phyloP scores from a whole-genome alignment of 164 flowering plant genomes.

The Macadamia tetraphylla region DNA sequence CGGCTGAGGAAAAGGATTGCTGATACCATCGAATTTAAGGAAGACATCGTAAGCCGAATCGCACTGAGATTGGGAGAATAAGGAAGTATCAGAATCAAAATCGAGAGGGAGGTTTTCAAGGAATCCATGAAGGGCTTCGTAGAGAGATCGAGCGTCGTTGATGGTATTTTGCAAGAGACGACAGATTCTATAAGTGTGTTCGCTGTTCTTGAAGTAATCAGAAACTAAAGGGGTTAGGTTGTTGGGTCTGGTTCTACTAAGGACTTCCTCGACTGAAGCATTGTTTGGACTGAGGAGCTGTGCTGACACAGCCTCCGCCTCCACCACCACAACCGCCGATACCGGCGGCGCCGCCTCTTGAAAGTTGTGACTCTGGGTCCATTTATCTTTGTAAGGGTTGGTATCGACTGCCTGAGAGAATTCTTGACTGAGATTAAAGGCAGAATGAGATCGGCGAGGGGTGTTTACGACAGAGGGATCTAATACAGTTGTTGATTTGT shows the following conservation, averaged over 20 bases:
- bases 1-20: slow-evolving; percentile 59
- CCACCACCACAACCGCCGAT: slow-evolving; percentile 13
- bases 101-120: slow-evolving; percentile 39
- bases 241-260: slow-evolving; percentile 27
- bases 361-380: slow-evolving; percentile 34
- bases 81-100: background rate
- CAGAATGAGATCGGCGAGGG: slow-evolving; percentile 1
- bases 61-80: slow-evolving; percentile 44
- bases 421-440: slow-evolving; percentile 43
- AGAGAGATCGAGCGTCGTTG: slow-evolving; percentile 41
- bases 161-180: slow-evolving; percentile 36
- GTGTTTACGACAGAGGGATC: too few relatives aligned
- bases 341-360: slow-evolving; percentile 5
- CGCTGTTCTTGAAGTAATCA: slow-evolving; percentile 62
- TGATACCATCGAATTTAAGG: slow-evolving; percentile 34
- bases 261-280: slow-evolving; percentile 44
- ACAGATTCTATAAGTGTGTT: slow-evolving; percentile 44
- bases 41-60: slow-evolving; percentile 39
- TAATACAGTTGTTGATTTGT: too few relatives aligned
- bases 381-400: slow-evolving; percentile 60
- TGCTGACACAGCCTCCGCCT: background rate
- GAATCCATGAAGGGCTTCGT: slow-evolving; percentile 40
- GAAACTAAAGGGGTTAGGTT: slow-evolving; percentile 43
- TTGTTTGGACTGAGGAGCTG: slow-evolving; percentile 61
- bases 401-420: slow-evolving; percentile 48